Evolutionary conservation across 1,139 yeast genomes (phyloP), one percentile per base, ranked within the genome.

Genomic region (Sugiyamaella japonica): DNA sequence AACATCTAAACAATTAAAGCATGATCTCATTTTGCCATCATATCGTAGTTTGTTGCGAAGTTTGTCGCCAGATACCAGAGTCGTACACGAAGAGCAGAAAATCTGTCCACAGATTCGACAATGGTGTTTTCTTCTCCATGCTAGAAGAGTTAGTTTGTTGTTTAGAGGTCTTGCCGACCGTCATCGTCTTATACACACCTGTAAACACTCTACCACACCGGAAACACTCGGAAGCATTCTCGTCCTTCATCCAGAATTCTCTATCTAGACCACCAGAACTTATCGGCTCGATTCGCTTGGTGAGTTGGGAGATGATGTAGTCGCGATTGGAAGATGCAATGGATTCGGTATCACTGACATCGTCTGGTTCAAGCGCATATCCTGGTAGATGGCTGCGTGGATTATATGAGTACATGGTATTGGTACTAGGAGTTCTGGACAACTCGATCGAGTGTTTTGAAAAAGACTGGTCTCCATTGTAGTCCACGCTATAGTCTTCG

Each of bases 61-160:
- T 23, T 40, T 49, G 3, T 54, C 52, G 41, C 95, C 96, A 1
- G 89, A 80, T 10, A 90, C 83, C 61, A 89, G 79, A 2, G 82
- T 73, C 0, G 97, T 90, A 69, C 99, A 93, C n/a, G 80, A 79
- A 32, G 89, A 80, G 70, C 99, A 93, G 66, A 90, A 93, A 42
- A 93, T 93, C 69, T 91, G 97, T 1, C 98, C 98, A 71, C 99
- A 93, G 50, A 91, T 84, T 50, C 99, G 76, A 66, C 99, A 93
- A 70, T 93, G 99, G 68, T 93, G 99, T 62, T 89, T 88, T 61
- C 99, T 77, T 66, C 97, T 75, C 71, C 91, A 93, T 0, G 86
- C 68, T 60, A 43, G 16, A 47, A 16, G 10, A 9, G 49, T 50
- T 41, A 44, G 55, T 31, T 15, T 4, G 28, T 16, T n/a, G n/a